Base-by-base conservation (phyloP, 192 early-diverging fungal species). In the Rhizophagus clarus region DNA sequence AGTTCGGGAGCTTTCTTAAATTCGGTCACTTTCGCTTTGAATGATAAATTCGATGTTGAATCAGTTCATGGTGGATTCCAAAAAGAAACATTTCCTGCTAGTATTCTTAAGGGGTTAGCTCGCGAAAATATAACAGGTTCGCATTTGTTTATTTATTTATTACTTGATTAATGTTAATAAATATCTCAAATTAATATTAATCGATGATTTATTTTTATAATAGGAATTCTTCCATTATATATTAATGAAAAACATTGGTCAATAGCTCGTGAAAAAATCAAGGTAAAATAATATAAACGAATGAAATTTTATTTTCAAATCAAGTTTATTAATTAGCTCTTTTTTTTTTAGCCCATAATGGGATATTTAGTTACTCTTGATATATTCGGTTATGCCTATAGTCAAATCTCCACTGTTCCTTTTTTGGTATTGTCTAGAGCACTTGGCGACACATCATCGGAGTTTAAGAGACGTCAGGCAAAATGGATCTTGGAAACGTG, bases 241-340 rank as follows among this genome's bases (percentile, higher is more conserved):
- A 84, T 86, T 14, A 86, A 86, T 76, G 80, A 83, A 45, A 72
- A 81, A 61, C 85, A 86, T 64, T 86, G 85, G 85, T 29, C 82
- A 69, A 82, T 86, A 17, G 85, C 85, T 11, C 79, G 76, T 28
- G 71, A 84, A 40, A 80, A 80, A 11, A 84, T 86, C 66, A 86
- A 86, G 84, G 84, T 85, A 75, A 74, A 29, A n/a, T 61, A 9
- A 15, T 60, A 31, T 70, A 9, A n/a, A 11, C 0, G 31, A 17
- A 22, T 32, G 11, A 34, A 32, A 74, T 31, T 10, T 24, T 61
- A 5, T 49, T 76, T 51, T 22, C 20, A 56, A 22, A 56, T 22
- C 3, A 20, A 2, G 10, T 2, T 14, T 56, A 20, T 20, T 0
- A 22, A 56, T 22, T 10, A 37, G 17, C 26, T 70, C 24, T 73